Percentiles rank a stretch among this genome's conserved stretches.
These are phyloP conservation scores for Ophiostoma quercus DNA, from an alignment of 2,329 filamentous ascomycete species.

Conservation along the genomic window DNA sequence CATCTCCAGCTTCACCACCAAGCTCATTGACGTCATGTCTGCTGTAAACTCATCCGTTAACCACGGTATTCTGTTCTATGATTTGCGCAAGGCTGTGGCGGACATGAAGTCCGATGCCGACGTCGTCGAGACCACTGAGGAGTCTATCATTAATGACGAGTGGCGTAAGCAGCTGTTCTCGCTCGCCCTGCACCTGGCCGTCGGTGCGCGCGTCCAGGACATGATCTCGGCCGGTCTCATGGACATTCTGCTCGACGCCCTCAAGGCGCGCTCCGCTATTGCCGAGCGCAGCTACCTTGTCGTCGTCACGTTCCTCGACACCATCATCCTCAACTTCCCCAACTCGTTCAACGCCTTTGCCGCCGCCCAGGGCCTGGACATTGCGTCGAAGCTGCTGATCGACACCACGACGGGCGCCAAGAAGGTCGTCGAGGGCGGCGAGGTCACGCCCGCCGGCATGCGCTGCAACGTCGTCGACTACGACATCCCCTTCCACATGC, in stretches of 20 bases:
- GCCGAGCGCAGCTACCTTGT: slow-evolving; percentile 80
- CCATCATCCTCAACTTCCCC: slow-evolving; percentile 76
- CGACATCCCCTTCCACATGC: slow-evolving; percentile 84
- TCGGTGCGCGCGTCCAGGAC: slow-evolving; percentile 67
- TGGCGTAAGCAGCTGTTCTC: slow-evolving; percentile 89
- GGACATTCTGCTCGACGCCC: slow-evolving; percentile 81
- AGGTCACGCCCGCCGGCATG: slow-evolving; percentile 61
- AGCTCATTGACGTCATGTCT: slow-evolving; percentile 74
- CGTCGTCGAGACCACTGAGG: slow-evolving; percentile 51
- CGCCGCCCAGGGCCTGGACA: slow-evolving; percentile 75
- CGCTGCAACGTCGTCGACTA: slow-evolving; percentile 88
- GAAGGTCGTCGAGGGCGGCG: slow-evolving; percentile 58
- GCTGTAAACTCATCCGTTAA: slow-evolving; percentile 95
- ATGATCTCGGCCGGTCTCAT: slow-evolving; percentile 87
- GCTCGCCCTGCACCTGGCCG: slow-evolving; percentile 75
- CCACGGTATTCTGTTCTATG: slow-evolving; percentile 88
- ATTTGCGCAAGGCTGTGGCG: slow-evolving; percentile 83
- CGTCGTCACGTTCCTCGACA: slow-evolving; percentile 82
- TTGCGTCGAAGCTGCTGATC: slow-evolving; percentile 81
- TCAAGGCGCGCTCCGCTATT: slow-evolving; percentile 74
- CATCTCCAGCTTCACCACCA: slow-evolving; percentile 71
- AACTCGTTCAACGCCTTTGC: slow-evolving; percentile 82
- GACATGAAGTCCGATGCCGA: slow-evolving; percentile 61
- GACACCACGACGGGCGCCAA: slow-evolving; percentile 69
- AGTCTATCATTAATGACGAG: slow-evolving; percentile 67